phyloP scores from a whole-genome alignment of 345 rosid genomes.

The Eucalyptus polybractea region DNA sequence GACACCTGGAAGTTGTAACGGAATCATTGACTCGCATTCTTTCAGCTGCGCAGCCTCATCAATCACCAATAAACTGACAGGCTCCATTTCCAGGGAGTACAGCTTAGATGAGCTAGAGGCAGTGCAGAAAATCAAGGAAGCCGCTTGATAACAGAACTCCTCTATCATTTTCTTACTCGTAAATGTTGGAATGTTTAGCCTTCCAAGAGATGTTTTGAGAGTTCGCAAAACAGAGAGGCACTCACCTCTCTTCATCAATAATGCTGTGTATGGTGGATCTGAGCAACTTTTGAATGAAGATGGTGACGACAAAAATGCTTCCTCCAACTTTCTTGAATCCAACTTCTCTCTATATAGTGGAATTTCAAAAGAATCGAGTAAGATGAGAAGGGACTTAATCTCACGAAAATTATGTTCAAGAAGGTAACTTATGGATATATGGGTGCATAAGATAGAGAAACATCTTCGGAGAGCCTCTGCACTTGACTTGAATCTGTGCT shows the following conservation, averaged over 20 bases:
- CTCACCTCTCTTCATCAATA: not conserved
- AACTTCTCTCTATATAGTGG: not conserved
- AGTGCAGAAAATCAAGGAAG: not conserved
- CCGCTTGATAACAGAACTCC: not conserved
- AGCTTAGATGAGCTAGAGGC: not conserved
- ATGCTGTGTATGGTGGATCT: not conserved
- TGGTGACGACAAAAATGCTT: not conserved
- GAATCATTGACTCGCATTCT: not conserved
- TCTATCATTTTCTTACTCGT: not conserved
- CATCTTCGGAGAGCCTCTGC: not conserved
- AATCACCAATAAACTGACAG: not conserved
- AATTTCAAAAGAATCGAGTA: not conserved
- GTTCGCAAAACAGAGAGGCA: not conserved
- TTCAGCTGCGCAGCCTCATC: constrained; percentile 1
- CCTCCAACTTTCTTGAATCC: not conserved
- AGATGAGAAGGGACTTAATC: not conserved
- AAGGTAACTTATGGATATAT: not conserved
- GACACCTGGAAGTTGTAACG: not conserved
- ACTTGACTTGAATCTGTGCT: not conserved
- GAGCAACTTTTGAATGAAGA: not conserved
- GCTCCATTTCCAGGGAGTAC: not conserved
- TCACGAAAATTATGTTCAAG: not conserved
- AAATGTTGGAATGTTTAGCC: not conserved
- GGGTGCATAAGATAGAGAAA: not conserved
- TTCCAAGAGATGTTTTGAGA: not conserved